Evolutionary conservation across 805 yeast species (phyloP).

Genomic region (Hanseniaspora singularis): DNA sequence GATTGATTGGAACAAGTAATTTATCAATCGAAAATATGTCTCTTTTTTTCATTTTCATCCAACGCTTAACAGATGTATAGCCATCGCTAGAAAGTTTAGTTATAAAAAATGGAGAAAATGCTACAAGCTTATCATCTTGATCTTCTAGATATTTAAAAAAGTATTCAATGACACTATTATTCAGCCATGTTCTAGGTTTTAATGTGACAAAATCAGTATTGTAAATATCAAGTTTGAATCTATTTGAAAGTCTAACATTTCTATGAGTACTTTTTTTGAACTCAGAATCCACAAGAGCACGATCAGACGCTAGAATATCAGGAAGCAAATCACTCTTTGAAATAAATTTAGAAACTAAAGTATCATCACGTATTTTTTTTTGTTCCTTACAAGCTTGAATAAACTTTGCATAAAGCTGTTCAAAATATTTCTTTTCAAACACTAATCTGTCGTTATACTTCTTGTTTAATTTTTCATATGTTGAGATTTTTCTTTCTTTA

Average conservation of each 20-base stretch:
- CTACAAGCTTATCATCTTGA: constrained; percentile 37
- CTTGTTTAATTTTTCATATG: constrained; percentile 22
- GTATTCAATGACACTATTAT: constrained; percentile 81
- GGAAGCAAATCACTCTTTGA: constrained; percentile 28
- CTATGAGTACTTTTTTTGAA: constrained; percentile 24
- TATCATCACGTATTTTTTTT: constrained; percentile 35
- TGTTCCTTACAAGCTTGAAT: constrained; percentile 28
- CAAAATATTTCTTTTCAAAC: constrained; percentile 18
- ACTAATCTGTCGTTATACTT: constrained; percentile 14
- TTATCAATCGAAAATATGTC: constrained; percentile 48
- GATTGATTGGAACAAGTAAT: constrained; percentile 76
- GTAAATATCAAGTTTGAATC: constrained; percentile 44
- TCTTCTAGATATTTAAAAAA: constrained; percentile 39
- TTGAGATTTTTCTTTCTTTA: constrained; percentile 24
- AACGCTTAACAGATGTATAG: constrained; percentile 63
- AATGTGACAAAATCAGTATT: constrained; percentile 62
- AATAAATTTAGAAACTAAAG: constrained; percentile 34
- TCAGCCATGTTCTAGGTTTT: constrained; percentile 66
- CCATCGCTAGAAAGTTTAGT: constrained; percentile 62
- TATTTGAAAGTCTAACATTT: constrained; percentile 22
- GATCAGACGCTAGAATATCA: constrained; percentile 21
- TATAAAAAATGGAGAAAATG: constrained; percentile 83
- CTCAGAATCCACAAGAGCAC: constrained; percentile 22
- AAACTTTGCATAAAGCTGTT: constrained; percentile 23
- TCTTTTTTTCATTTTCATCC: constrained; percentile 70